Base-by-base conservation (phyloP, 2,329 filamentous ascomycete species). In the Clarireedia hainanense region DNA sequence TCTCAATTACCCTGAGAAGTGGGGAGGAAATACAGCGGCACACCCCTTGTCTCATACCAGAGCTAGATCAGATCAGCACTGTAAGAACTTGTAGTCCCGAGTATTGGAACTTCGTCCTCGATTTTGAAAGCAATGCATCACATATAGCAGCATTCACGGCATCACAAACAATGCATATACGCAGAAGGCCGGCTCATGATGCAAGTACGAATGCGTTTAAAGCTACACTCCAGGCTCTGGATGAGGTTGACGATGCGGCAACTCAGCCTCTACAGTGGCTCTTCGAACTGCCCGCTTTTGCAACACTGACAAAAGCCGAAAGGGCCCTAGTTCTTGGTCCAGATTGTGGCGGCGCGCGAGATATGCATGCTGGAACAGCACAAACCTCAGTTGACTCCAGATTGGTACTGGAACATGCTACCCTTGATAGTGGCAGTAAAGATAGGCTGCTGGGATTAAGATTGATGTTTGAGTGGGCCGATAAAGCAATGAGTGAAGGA, bases 81-180 rank as follows among this genome's bases (percentile, higher is more conserved):
- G 70, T 84, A 10, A 71, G 74, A 45, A 83, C 80, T 3, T 23
- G 69, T 6, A 75, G 78, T 52, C 73, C 78, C 5, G 78, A 83
- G 46, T 85, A 85, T 70, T 89, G 86, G 86, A 80, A 79, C n/a
- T 75, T 86, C 2, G 80, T 78, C 1, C 74, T 88, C 4, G 84
- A 89, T 67, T 81, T 89, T 58, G 73, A 74, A 23, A 72, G 73
- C 56, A 82, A 85, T 60, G 68, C 78, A 5, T 67, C 70, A 0
- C 81, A 88, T 58, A 72, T 80, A 6, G 69, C 73, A 1, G 76
- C 79, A 14, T 88, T 88, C 71, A 74, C 73, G 47, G 73, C 74
- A 9, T 79, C 79, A 20, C 84, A 88, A 64, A 84, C 80, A 1
- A 74, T 89, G 47, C 80, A 79, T 62, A 78, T 89, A 5, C 76